Conservation (phyloP, 179 eudicot genomes). For the Heliamphora pulchella region DNA sequence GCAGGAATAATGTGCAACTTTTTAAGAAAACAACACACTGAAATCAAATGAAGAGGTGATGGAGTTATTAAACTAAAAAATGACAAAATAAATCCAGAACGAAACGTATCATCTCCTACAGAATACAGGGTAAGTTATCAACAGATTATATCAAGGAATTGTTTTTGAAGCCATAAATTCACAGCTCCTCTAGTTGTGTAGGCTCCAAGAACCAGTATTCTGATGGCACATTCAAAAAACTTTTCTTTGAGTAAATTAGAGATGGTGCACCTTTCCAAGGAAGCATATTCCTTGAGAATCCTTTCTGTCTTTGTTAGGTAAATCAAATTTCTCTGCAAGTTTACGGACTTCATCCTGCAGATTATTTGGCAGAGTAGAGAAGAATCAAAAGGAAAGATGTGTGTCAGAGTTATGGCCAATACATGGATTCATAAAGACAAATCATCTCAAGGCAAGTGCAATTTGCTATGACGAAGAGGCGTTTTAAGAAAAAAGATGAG, state of each 20-base stretch:
- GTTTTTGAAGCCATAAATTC: background rate
- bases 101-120: background rate
- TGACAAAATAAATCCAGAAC: background rate
- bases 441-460: background rate
- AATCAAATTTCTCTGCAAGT: conserved; percentile 55
- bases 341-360: conserved; percentile 77
- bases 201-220: too few relatives aligned
- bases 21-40: background rate
- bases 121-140: background rate
- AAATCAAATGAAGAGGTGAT: background rate
- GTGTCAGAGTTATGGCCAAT: background rate
- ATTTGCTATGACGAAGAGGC: background rate
- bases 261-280: conserved; percentile 77
- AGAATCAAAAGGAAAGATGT: background rate
- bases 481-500: background rate
- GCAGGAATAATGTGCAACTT: conserved; percentile 15
- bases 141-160: background rate
- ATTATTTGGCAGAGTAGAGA: conserved; percentile 8
- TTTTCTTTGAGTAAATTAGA: background rate
- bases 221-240: too few relatives aligned
- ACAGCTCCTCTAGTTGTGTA: background rate
- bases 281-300: conserved; percentile 99
- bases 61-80: background rate
- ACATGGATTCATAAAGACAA: background rate
- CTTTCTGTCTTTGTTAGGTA: conserved; percentile 86